Percentiles rank a stretch among this genome's conserved stretches.
phyloP scores from a whole-genome alignment of 2,329 filamentous ascomycete genomes.

The Calonectria ilicicola region DNA sequence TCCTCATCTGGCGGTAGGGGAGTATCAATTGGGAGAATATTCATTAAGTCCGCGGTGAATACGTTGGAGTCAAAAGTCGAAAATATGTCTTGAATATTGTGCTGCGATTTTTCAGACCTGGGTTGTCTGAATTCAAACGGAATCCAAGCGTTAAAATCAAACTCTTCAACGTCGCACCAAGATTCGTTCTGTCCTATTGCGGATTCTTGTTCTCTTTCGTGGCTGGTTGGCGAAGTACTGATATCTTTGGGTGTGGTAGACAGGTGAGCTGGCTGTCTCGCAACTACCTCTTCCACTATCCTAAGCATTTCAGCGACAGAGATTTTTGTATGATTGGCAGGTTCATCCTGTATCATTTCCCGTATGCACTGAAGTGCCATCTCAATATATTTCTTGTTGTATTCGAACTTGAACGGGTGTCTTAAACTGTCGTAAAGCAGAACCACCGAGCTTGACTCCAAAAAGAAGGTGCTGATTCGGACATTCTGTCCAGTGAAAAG shows the following conservation, averaged over 20 bases:
- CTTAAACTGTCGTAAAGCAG: neutral
- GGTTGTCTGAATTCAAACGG: neutral
- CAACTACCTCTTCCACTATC: neutral
- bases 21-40: neutral
- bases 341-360: neutral
- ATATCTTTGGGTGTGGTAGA: neutral
- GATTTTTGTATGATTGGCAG: neutral
- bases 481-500: neutral
- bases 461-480: neutral
- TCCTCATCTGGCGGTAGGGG: neutral
- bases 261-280: neutral
- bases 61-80: neutral
- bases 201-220: neutral
- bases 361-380: neutral
- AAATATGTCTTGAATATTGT: neutral
- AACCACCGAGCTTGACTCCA: neutral
- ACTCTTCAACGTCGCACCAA: neutral
- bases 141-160: neutral
- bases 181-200: neutral
- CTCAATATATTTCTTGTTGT: neutral
- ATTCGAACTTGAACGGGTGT: neutral
- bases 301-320: neutral
- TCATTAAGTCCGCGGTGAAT: neutral
- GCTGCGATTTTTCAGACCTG: neutral
- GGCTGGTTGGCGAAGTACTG: neutral